These are phyloP conservation scores for Pseudocercospora pini-densiflorae DNA, from an alignment of 2,329 filamentous ascomycete genomes.

Conservation along the genomic window DNA sequence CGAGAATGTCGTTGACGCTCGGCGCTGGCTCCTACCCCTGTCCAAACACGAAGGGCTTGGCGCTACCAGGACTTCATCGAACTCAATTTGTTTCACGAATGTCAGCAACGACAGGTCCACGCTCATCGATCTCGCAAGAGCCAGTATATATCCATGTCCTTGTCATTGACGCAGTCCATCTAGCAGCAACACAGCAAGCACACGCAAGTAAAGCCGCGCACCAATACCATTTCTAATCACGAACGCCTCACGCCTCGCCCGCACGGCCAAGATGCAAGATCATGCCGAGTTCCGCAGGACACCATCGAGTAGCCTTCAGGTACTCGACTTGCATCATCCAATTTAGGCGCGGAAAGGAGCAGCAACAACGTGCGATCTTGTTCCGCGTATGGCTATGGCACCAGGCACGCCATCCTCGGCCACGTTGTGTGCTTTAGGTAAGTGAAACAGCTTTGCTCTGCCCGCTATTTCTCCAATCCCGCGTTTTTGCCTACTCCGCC, in stretches of 20 bases:
- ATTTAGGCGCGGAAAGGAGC: constrained; percentile 6
- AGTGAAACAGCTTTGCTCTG: background rate
- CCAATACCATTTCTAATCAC: background rate
- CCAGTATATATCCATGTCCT: background rate
- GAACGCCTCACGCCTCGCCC: background rate
- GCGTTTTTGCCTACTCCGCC: background rate
- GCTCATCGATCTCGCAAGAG: background rate
- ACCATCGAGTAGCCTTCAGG: background rate
- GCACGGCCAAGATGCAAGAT: constrained; percentile 14
- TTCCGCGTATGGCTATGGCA: constrained; percentile 5
- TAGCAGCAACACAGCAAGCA: background rate
- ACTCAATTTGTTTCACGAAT: background rate
- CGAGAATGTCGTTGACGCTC: background rate
- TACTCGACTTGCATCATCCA: constrained; percentile 9
- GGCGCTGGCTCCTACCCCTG: background rate
- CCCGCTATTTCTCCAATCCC: constrained; percentile 4
- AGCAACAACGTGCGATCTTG: constrained; percentile 9
- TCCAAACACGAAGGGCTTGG: background rate
- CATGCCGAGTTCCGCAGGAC: constrained; percentile 20
- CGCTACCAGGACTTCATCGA: background rate
- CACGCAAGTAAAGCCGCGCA: background rate
- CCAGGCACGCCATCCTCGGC: constrained; percentile 14
- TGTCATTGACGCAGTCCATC: background rate
- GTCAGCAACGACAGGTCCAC: background rate
- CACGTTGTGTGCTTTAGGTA: constrained; percentile 5